A percentile compares a stretch with the other conserved stretches of the same genome.
These are phyloP conservation scores for Endoconidiophora polonica DNA, from an alignment of 2,329 filamentous ascomycete genomes.

Conservation along the genomic window DNA sequence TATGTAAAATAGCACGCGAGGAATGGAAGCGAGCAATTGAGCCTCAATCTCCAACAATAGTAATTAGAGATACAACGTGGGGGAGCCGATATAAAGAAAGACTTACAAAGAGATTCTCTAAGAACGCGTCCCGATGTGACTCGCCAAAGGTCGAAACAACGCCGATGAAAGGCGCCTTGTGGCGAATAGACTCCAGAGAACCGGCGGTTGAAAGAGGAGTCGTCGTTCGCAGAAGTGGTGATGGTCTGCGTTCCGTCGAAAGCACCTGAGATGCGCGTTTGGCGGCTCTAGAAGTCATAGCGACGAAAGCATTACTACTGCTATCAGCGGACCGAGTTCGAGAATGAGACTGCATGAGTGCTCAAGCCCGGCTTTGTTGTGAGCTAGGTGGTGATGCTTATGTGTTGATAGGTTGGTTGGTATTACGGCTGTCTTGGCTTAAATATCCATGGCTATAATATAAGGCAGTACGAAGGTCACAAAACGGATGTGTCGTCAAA, in stretches of 20 bases:
- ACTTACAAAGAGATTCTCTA: constrained; percentile 12
- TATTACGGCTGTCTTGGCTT: background rate
- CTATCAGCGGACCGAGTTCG: constrained; percentile 9
- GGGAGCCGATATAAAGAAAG: background rate
- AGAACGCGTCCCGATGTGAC: constrained; percentile 5
- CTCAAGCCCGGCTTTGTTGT: background rate
- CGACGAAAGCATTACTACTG: background rate
- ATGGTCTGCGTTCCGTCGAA: constrained; percentile 6
- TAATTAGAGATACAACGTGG: background rate
- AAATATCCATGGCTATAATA: constrained; percentile 6
- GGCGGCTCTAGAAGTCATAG: constrained; percentile 1
- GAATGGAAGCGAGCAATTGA: background rate
- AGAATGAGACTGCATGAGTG: constrained; percentile 9
- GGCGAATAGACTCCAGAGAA: constrained; percentile 5
- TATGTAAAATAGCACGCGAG: too few relatives aligned
- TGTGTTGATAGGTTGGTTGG: background rate
- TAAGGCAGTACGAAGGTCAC: background rate
- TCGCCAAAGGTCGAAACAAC: constrained; percentile 12
- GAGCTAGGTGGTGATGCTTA: background rate
- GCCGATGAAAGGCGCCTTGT: constrained; percentile 10
- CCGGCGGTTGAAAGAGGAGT: background rate
- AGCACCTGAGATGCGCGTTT: constrained; percentile 8
- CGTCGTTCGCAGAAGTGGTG: background rate
- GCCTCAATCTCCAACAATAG: background rate
- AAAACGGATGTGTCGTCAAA: too few relatives aligned